These are phyloP conservation scores for Hippophae rhamnoides DNA, from an alignment of 306 rosid species.

Conservation along the genomic window DNA sequence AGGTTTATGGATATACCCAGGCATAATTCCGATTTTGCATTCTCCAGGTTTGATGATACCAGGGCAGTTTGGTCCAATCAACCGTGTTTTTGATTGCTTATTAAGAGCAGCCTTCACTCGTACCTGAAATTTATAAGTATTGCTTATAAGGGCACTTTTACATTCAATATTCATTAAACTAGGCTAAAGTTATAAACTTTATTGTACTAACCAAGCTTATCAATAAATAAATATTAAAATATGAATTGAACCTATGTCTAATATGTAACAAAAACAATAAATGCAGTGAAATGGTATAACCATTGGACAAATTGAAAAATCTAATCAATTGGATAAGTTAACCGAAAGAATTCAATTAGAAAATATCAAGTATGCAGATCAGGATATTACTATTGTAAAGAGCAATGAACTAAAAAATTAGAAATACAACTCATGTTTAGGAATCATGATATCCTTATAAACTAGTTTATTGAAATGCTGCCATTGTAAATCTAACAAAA, in stretches of 20 bases:
- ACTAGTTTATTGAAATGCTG: background rate
- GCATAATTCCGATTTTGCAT: slow-evolving; percentile 99
- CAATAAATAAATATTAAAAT: background rate
- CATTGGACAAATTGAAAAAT: no score
- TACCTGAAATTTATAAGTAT: slow-evolving; percentile 42
- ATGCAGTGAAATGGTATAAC: no score
- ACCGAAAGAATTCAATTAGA: no score
- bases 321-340: no score
- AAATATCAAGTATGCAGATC: no score
- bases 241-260: no score
- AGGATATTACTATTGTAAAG: background rate
- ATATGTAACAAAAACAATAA: no score
- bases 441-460: no score
- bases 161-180: background rate
- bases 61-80: slow-evolving; percentile 99
- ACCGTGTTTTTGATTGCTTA: slow-evolving; percentile 72
- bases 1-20: slow-evolving; percentile 95
- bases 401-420: background rate
- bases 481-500: background rate
- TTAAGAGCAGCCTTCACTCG: slow-evolving; percentile 91
- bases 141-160: slow-evolving; percentile 6
- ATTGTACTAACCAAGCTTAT: background rate
- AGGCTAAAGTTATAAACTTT: background rate
- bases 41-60: slow-evolving; percentile 99
- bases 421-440: background rate